A percentile compares a stretch with the other conserved stretches of the same genome.
These are phyloP conservation scores for Meira nashicola DNA, from an alignment of 1,284 basidiomycete species.

Conservation along the genomic window DNA sequence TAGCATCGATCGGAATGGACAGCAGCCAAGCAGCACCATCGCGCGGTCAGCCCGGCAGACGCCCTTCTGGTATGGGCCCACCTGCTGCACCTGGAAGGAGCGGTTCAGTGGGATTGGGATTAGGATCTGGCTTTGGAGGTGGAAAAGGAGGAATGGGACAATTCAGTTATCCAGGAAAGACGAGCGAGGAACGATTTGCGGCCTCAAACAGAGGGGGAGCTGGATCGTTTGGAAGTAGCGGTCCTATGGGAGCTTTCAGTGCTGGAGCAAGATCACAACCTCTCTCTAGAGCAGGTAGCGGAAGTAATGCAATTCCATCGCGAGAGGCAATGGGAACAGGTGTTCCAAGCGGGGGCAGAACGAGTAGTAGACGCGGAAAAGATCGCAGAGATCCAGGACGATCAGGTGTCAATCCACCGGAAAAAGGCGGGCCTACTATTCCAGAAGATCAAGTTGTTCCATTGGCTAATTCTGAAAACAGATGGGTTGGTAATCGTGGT, in stretches of 20 bases:
- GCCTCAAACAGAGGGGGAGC: conserved; percentile 25
- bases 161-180: conserved; percentile 41
- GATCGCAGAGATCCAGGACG: conserved; percentile 37
- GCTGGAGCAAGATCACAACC: conserved; percentile 46
- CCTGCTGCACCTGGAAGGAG: conserved; percentile 34
- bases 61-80: conserved; percentile 42
- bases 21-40: conserved; percentile 33
- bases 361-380: conserved; percentile 47
- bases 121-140: conserved; percentile 37
- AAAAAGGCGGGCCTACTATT: conserved; percentile 56
- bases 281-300: conserved; percentile 47
- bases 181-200: conserved; percentile 52
- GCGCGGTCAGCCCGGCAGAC: conserved; percentile 25
- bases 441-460: conserved; percentile 62
- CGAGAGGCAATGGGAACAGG: conserved; percentile 52
- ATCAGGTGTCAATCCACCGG: conserved; percentile 46
- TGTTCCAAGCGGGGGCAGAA: conserved; percentile 43
- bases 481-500: conserved; percentile 61
- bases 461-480: conserved; percentile 71
- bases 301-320: conserved; percentile 46
- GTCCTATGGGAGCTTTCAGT: conserved; percentile 47
- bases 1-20: conserved; percentile 77
- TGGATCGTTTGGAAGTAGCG: conserved; percentile 31
- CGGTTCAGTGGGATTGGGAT: conserved; percentile 32
- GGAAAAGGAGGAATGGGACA: conserved; percentile 34